Conservation (phyloP, 176 grass and related monocot species). For the Juncus effusus region DNA sequence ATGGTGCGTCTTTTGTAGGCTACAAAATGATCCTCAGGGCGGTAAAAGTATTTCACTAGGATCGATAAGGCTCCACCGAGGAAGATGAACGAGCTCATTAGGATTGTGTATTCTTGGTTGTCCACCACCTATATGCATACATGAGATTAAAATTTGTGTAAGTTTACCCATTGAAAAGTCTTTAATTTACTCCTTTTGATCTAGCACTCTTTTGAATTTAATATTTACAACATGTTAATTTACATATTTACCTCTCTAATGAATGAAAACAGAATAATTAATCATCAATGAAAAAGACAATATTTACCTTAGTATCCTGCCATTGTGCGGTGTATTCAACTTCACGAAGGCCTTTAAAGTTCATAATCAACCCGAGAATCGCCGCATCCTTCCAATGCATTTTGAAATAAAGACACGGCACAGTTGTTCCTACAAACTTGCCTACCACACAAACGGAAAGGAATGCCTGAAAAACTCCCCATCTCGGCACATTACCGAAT, state of each 20-base stretch:
- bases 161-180: not conserved
- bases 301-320: constrained; percentile 26
- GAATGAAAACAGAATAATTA: constrained; percentile 2
- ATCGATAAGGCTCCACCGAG: constrained; percentile 34
- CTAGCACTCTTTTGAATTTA: too few species aligned
- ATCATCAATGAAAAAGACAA: not conserved
- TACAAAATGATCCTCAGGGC: constrained; percentile 69
- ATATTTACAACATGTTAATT: not conserved
- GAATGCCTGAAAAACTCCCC: constrained; percentile 36
- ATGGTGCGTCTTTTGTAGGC: constrained; percentile 52
- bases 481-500: constrained; percentile 15
- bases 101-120: constrained; percentile 37
- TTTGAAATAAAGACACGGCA: constrained; percentile 44
- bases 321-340: constrained; percentile 36
- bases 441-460: constrained; percentile 33
- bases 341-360: constrained; percentile 71
- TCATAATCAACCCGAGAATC: constrained; percentile 63
- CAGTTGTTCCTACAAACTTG: constrained; percentile 44
- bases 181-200: too few species aligned
- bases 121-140: constrained; percentile 23
- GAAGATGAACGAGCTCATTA: constrained; percentile 49
- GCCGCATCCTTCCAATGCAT: constrained; percentile 44
- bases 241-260: not conserved
- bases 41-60: constrained; percentile 64
- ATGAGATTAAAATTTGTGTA: not conserved